Evolutionary conservation across 2,329 filamentous ascomycete genomes (phyloP).

Genomic region (Exophiala spinifera): DNA sequence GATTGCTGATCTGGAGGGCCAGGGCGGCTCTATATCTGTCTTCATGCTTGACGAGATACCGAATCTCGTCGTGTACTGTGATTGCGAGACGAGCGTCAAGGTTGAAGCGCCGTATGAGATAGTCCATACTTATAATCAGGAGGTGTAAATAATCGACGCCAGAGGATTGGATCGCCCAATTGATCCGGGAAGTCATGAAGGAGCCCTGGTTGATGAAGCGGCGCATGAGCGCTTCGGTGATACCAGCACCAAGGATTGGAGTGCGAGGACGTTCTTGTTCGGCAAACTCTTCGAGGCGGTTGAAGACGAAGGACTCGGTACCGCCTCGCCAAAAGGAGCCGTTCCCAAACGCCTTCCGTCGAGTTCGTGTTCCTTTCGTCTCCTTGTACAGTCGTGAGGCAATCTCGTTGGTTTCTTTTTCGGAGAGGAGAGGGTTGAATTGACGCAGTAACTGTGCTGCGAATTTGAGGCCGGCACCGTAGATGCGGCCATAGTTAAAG

Average conservation of each 20-base stretch:
- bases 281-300: slow-evolving; percentile 95
- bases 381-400: slow-evolving; percentile 79
- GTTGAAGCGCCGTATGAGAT: slow-evolving; percentile 79
- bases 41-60: slow-evolving; percentile 80
- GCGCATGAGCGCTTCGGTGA: slow-evolving; percentile 90
- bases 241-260: slow-evolving; percentile 88
- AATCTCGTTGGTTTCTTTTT: slow-evolving; percentile 70
- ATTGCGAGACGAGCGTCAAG: slow-evolving; percentile 82
- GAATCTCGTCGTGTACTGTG: slow-evolving; percentile 96
- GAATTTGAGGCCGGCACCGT: slow-evolving; percentile 94
- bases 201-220: slow-evolving; percentile 83
- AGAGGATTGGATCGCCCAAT: slow-evolving; percentile 97
- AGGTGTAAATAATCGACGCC: slow-evolving; percentile 97
- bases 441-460: slow-evolving; percentile 85
- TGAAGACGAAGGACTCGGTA: slow-evolving; percentile 97
- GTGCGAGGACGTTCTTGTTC: slow-evolving; percentile 89
- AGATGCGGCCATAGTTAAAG: slow-evolving; percentile 98
- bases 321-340: slow-evolving; percentile 92
- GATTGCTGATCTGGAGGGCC: slow-evolving; percentile 87
- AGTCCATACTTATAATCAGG: slow-evolving; percentile 91
- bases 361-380: slow-evolving; percentile 88
- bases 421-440: slow-evolving; percentile 83
- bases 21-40: slow-evolving; percentile 88
- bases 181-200: slow-evolving; percentile 94
- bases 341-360: slow-evolving; percentile 62